Conservation (phyloP, 2,329 filamentous ascomycete genomes). For the Trichoderma gracile region DNA sequence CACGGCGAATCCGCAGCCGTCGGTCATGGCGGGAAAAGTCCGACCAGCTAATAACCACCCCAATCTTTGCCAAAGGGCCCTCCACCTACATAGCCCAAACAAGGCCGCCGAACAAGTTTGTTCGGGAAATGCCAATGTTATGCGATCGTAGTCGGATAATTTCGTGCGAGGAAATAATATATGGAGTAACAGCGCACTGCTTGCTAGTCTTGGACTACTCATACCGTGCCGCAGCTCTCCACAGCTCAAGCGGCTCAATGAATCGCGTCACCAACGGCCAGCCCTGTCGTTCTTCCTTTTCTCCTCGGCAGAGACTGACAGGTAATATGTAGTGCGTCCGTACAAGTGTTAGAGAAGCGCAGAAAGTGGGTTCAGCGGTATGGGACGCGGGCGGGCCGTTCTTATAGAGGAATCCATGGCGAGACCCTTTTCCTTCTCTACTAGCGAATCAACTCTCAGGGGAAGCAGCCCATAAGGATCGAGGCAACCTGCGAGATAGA, state of each 20-base stretch:
- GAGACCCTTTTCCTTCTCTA: background rate
- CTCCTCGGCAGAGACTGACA: background rate
- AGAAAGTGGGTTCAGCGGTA: background rate
- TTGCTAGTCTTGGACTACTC: background rate
- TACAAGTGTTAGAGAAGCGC: background rate
- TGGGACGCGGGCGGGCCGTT: conserved; percentile 2
- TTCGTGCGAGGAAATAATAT: too few relatives aligned
- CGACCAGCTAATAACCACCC: background rate
- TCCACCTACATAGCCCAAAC: background rate
- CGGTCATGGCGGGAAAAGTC: background rate
- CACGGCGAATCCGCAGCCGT: background rate
- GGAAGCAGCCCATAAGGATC: background rate
- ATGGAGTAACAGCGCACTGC: background rate
- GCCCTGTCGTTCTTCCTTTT: background rate
- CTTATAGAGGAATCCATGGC: background rate
- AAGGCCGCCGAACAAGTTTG: background rate
- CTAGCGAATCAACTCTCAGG: background rate
- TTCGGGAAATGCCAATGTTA: background rate
- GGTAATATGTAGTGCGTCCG: too few relatives aligned
- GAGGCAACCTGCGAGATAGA: too few relatives aligned
- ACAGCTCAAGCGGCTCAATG: background rate
- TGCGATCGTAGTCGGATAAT: background rate
- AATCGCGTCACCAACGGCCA: conserved; percentile 5
- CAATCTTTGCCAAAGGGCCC: background rate
- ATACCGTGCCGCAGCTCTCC: background rate